Evolutionary conservation across 2,329 filamentous ascomycete genomes (phyloP).

Genomic region (Xylaria sp.): DNA sequence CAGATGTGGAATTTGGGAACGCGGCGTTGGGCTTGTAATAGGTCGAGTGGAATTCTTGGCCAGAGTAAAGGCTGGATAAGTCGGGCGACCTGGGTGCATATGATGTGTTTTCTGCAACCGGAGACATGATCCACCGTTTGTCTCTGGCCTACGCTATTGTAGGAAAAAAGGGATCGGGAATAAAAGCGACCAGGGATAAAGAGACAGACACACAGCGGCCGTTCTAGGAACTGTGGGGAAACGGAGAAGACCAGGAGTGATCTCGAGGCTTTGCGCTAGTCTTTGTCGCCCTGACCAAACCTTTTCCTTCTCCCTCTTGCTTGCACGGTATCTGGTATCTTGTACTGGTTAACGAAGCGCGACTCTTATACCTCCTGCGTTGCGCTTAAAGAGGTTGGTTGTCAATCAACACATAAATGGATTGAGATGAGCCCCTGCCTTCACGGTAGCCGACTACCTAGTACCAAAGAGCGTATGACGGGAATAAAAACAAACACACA

Average conservation of each 20-base stretch:
- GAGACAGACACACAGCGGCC: conserved; percentile 34
- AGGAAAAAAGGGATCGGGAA: conserved; percentile 33
- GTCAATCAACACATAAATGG: conserved; percentile 25
- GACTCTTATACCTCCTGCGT: conserved; percentile 14
- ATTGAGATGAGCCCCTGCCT: conserved; percentile 20
- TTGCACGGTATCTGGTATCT: conserved; percentile 14
- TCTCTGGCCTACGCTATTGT: conserved; percentile 29
- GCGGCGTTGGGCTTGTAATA: conserved; percentile 37
- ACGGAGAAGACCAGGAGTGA: neutral
- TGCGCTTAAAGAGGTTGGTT: conserved; percentile 22
- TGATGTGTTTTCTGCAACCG: conserved; percentile 55
- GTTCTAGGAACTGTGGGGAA: conserved; percentile 40
- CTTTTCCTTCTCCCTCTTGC: conserved; percentile 18
- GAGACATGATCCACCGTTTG: conserved; percentile 55
- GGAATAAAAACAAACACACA: conserved; percentile 19
- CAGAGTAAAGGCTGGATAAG: conserved; percentile 66
- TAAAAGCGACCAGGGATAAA: conserved; percentile 24
- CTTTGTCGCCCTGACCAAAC: conserved; percentile 10
- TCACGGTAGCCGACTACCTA: conserved; percentile 24
- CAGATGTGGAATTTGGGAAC: conserved; percentile 40
- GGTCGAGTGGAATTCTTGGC: conserved; percentile 47
- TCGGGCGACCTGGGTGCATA: conserved; percentile 70
- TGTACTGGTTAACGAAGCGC: neutral
- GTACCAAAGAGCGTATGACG: conserved; percentile 17
- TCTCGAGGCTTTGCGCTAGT: conserved; percentile 26